phyloP scores from a whole-genome alignment of 345 rosid genomes.

The Angophora floribunda region DNA sequence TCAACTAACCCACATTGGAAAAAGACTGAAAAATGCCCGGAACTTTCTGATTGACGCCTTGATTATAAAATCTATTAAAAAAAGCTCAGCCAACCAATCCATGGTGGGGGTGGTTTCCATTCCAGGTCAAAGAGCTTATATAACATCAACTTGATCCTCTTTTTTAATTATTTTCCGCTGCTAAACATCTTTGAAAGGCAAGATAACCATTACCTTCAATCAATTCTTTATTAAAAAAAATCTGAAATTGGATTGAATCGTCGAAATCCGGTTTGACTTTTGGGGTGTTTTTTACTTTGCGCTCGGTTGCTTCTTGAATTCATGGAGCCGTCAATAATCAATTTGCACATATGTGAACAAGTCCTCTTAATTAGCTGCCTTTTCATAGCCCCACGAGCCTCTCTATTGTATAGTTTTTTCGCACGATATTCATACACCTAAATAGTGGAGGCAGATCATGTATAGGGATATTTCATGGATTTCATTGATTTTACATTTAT shows the following conservation, averaged over 20 bases:
- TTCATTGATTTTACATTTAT: rapidly evolving
- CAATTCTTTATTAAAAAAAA: neutral
- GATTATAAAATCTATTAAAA: neutral
- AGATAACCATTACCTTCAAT: neutral
- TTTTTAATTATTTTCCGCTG: neutral
- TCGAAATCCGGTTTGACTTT: neutral
- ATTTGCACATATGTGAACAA: neutral
- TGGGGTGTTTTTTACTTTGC: neutral
- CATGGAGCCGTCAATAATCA: neutral
- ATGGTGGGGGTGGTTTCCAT: neutral
- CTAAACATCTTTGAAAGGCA: neutral
- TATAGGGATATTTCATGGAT: neutral
- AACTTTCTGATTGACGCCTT: neutral
- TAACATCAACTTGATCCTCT: neutral
- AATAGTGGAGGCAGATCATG: neutral
- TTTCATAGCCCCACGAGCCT: neutral
- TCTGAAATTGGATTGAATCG: neutral
- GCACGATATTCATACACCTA: neutral
- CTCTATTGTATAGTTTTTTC: neutral
- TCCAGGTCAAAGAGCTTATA: neutral
- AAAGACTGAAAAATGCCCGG: neutral
- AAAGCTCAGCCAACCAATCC: neutral
- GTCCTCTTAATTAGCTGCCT: neutral
- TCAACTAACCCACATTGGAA: neutral
- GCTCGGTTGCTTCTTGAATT: neutral